A percentile compares a stretch with the other conserved stretches of the same genome.
phyloP scores from a whole-genome alignment of 202 grass and related monocot genomes.

The Setaria viridis region DNA sequence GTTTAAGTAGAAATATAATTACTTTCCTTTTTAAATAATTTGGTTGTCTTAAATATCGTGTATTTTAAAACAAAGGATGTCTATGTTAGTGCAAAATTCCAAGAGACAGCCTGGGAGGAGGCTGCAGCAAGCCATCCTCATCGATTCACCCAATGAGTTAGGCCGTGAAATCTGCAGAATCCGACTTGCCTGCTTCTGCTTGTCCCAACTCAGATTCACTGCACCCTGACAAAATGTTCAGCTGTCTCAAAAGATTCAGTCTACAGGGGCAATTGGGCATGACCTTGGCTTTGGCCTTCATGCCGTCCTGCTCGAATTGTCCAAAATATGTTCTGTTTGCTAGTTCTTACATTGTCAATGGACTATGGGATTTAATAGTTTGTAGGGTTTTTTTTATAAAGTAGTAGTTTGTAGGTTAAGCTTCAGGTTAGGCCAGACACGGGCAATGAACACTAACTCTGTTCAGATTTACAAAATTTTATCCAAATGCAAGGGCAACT shows the following conservation, averaged over 20 bases:
- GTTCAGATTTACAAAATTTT: neutral
- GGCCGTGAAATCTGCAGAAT: constrained; percentile 28
- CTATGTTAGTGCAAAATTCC: too few species aligned
- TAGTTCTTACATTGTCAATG: constrained; percentile 9
- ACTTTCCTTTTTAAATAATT: too few species aligned
- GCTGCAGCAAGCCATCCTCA: neutral
- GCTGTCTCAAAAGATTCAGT: constrained; percentile 34
- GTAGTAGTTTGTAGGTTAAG: neutral
- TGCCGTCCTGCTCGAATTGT: neutral
- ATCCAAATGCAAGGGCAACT: neutral
- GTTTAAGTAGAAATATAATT: too few species aligned
- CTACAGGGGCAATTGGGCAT: neutral
- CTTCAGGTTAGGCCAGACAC: neutral
- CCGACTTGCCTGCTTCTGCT: neutral
- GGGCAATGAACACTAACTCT: neutral
- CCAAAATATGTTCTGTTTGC: neutral
- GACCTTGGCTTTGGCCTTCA: neutral
- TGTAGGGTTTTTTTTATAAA: too few species aligned
- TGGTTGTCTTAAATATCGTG: too few species aligned
- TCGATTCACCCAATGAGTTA: constrained; percentile 13
- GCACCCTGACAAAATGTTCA: constrained; percentile 23
- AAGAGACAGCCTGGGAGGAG: too few species aligned
- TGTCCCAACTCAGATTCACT: constrained; percentile 16
- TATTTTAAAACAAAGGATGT: too few species aligned
- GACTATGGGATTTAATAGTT: neutral